Base-by-base conservation (phyloP, 2,329 filamentous ascomycete genomes). In the Pseudogymnoascus sp. region DNA sequence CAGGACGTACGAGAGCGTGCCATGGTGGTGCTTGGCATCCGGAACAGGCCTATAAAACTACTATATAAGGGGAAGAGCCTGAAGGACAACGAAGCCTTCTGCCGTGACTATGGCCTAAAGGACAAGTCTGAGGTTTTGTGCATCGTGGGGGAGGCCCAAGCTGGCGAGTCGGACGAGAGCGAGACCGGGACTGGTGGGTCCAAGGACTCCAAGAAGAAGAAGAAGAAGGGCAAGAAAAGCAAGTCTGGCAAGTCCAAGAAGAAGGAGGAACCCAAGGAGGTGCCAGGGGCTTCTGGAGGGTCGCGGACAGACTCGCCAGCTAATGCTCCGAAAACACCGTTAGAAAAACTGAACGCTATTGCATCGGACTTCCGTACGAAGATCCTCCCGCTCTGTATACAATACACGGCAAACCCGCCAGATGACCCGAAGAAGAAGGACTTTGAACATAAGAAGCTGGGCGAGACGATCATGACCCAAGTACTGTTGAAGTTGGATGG, bases 401-500 rank as follows among this genome's bases (percentile, higher is more conserved):
- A 85, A 25, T 93, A 85, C 71, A 80, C 82, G 18, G 76, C 75
- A 5, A 77, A 80, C 7, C 87, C 90, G 9, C 89, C 90, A 0
- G 71, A 74, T 3, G 87, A 91, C 60, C 70, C 76, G 39, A 86
- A 87, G 72, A 90, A 88, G 78, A 78, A 83, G 59, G 81, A 82
- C 12, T 89, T 91, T 35, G 88, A 92, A 70, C 87, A 93, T 72
- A 86, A 87, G 72, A 87, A 83, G 71, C 73, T 94, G 15, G 86
- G 84, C 3, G 90, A 94, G 77, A 89, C 87, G 4, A 82, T 92
- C 39, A 79, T 94, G 78, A 84, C 87, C 65, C 87, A 92, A 68
- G 84, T 92, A 2, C 70, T 93, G 37, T 75, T 94, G 66, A 93
- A 92, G 75, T 74, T 91, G 39, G 90, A 94, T 71, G 86, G 82